Percentiles rank a stretch among this genome's conserved stretches.
These are phyloP conservation scores for Erysiphe neolycopersici DNA, from an alignment of 2,329 filamentous ascomycete genomes.

Conservation along the genomic window DNA sequence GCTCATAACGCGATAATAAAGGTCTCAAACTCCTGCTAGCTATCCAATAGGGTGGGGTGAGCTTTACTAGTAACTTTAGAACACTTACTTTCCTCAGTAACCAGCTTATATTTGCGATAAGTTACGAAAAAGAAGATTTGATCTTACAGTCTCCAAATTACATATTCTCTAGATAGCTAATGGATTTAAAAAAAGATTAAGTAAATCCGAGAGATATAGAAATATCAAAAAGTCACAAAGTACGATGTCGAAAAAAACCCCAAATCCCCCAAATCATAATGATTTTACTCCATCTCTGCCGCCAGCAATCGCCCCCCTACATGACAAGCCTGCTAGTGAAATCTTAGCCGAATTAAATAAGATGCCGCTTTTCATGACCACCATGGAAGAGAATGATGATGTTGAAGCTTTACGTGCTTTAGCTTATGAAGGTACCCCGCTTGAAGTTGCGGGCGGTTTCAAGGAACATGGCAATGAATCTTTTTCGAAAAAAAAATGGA, in stretches of 20 bases:
- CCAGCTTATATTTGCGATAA: too few species aligned
- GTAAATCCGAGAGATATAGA: too few species aligned
- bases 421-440: conserved; percentile 72
- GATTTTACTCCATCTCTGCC: conserved; percentile 18
- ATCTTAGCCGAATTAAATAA: conserved; percentile 38
- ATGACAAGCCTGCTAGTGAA: conserved; percentile 29
- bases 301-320: conserved; percentile 28
- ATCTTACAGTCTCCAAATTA: too few species aligned
- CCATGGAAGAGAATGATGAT: conserved; percentile 59
- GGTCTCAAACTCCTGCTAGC: too few species aligned
- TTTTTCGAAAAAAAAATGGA: conserved; percentile 46
- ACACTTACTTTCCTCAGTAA: too few species aligned
- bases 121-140: too few species aligned
- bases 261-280: conserved; percentile 1
- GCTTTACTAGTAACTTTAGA: too few species aligned
- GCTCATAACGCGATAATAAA: too few species aligned
- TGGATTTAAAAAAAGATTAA: too few species aligned
- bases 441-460: conserved; percentile 62
- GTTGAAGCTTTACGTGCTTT: conserved; percentile 73
- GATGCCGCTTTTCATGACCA: conserved; percentile 85
- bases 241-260: background rate
- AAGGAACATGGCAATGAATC: conserved; percentile 81
- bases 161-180: too few species aligned
- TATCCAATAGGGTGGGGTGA: too few species aligned
- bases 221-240: too few species aligned